Conservation (phyloP, 2,329 filamentous ascomycete species). For the Fusarium sp. region DNA sequence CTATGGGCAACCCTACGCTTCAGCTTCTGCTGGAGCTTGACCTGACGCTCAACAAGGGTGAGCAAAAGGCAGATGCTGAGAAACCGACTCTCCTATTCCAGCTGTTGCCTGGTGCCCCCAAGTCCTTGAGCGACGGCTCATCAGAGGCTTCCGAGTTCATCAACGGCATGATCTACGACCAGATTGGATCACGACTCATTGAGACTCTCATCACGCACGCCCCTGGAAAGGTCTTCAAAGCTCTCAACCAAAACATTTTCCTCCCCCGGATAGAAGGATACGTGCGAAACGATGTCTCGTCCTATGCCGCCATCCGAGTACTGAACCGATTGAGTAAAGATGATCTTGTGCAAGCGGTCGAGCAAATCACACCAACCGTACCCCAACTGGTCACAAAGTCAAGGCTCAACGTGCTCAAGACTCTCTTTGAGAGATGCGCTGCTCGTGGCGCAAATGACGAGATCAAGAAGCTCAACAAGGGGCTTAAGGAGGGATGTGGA, state of each 20-base stretch:
- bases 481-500: slow-evolving; percentile 61
- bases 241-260: slow-evolving; percentile 83
- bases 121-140: slow-evolving; percentile 77
- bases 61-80: slow-evolving; percentile 48
- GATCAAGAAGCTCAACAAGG: slow-evolving; percentile 60
- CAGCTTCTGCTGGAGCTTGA: slow-evolving; percentile 92
- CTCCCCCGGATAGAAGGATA: slow-evolving; percentile 83
- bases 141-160: slow-evolving; percentile 83
- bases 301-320: slow-evolving; percentile 86
- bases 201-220: slow-evolving; percentile 86
- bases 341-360: slow-evolving; percentile 80
- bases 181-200: slow-evolving; percentile 88
- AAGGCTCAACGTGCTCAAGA: slow-evolving; percentile 82
- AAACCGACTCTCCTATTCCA: slow-evolving; percentile 74
- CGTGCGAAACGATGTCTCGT: slow-evolving; percentile 89
- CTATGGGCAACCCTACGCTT: slow-evolving; percentile 91
- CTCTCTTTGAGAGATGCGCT: slow-evolving; percentile 84
- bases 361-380: slow-evolving; percentile 79
- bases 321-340: slow-evolving; percentile 88
- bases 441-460: slow-evolving; percentile 72
- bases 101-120: slow-evolving; percentile 80
- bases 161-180: slow-evolving; percentile 88
- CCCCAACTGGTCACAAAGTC: slow-evolving; percentile 78
- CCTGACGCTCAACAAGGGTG: slow-evolving; percentile 76
- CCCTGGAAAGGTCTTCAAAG: slow-evolving; percentile 92